Conservation (phyloP, 306 rosid species). For the Cicer judaicum region DNA sequence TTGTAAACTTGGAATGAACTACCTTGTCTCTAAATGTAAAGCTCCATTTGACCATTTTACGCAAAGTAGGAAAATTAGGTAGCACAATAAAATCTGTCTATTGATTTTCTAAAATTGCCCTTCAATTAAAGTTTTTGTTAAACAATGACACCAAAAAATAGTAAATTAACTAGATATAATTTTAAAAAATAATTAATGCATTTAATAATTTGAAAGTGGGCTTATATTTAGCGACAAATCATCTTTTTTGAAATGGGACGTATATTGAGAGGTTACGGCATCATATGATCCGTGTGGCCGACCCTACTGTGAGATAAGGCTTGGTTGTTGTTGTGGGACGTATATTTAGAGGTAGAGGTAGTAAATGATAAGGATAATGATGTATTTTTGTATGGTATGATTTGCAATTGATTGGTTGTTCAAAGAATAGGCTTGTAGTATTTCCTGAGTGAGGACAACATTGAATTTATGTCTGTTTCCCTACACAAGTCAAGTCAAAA, state of each 20-base stretch:
- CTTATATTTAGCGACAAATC: neutral
- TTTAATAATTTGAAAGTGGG: neutral
- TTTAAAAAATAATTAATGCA: neutral
- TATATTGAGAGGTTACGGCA: neutral
- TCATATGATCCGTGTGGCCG: too few species aligned
- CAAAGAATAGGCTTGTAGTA: slow-evolving; percentile 10
- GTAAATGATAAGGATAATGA: slow-evolving; percentile 22
- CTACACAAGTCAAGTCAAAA: slow-evolving; percentile 19
- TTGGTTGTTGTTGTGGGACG: neutral
- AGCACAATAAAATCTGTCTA: neutral
- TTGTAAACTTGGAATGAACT: slow-evolving; percentile 1
- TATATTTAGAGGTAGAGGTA: neutral
- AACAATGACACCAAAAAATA: neutral
- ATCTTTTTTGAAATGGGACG: neutral
- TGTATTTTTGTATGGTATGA: neutral
- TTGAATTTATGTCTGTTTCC: neutral
- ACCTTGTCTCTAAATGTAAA: neutral
- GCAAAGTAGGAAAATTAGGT: neutral
- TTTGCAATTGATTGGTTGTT: slow-evolving; percentile 23
- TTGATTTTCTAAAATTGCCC: neutral
- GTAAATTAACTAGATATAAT: neutral
- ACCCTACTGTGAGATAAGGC: too few species aligned
- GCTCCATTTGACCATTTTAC: neutral
- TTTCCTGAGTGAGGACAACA: slow-evolving; percentile 1
- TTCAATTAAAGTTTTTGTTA: neutral